Evolutionary conservation across 2,329 filamentous ascomycete species (phyloP).

Genomic region (Grosmannia serpens): DNA sequence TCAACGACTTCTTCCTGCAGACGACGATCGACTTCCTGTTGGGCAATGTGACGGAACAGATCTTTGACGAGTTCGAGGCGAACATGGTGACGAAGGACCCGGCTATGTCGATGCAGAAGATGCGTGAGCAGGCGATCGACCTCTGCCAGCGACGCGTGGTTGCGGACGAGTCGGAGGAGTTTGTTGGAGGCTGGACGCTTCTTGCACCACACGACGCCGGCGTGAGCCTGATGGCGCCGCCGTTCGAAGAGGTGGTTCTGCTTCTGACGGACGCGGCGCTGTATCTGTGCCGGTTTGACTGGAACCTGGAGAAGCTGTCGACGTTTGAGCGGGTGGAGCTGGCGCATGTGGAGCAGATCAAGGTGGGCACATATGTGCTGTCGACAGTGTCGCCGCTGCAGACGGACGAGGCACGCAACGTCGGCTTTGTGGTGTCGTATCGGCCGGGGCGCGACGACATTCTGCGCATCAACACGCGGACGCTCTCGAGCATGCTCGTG

Average conservation of each 20-base stretch:
- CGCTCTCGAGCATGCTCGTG: slow-evolving; percentile 44
- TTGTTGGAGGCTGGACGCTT: slow-evolving; percentile 82
- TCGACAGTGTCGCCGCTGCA: slow-evolving; percentile 71
- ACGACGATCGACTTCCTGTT: slow-evolving; percentile 89
- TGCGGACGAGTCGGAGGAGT: slow-evolving; percentile 69
- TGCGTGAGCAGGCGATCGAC: slow-evolving; percentile 83
- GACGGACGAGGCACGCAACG: slow-evolving; percentile 65
- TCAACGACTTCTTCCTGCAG: slow-evolving; percentile 96
- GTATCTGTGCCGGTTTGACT: slow-evolving; percentile 87
- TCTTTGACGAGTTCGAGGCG: slow-evolving; percentile 90
- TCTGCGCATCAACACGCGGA: slow-evolving; percentile 74
- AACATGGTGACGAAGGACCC: slow-evolving; percentile 91
- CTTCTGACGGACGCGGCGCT: slow-evolving; percentile 75
- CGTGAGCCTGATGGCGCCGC: slow-evolving; percentile 49
- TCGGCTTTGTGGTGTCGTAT: slow-evolving; percentile 75
- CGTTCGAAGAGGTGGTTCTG: slow-evolving; percentile 81
- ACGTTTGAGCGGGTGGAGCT: slow-evolving; percentile 82
- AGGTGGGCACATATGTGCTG: slow-evolving; percentile 80
- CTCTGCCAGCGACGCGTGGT: slow-evolving; percentile 79
- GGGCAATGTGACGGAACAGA: slow-evolving; percentile 70
- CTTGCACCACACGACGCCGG: slow-evolving; percentile 64
- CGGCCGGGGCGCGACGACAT: slow-evolving; percentile 59
- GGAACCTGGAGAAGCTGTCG: slow-evolving; percentile 87
- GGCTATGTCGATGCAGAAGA: slow-evolving; percentile 71
- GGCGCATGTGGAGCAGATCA: slow-evolving; percentile 58